Base-by-base conservation (phyloP, 2,329 filamentous ascomycete genomes). In the Fusarium sp. region DNA sequence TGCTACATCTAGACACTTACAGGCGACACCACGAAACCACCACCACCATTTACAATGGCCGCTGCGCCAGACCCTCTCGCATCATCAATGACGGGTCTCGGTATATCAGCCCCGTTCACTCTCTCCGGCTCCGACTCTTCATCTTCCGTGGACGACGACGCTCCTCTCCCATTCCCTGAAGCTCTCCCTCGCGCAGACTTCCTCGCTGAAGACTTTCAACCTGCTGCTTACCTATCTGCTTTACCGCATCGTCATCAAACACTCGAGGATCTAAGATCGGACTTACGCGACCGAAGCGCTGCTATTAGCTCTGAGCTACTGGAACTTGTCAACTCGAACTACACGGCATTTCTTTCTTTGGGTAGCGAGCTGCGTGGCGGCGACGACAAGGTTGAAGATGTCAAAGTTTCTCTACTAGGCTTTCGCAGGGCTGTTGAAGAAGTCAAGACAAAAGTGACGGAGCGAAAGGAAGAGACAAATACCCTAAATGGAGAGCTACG, bases 241-340 rank as follows among this genome's bases (percentile, higher is more conserved):
- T 86, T 97, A 2, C 88, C 89, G 20, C 90, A 96, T 76, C 91
- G 96, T 2, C 96, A 99, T 79, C 96, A 99, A 79, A 97, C 95
- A 1, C 92, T 99, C 47, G 94, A 97, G 77, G 96, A 99, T 78
- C 84, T 99, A 33, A 92, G 95, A 36, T 83, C 90, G 7, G 97
- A 99, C 75, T 85, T 99, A 16, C 90, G 94, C 44, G 88, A 94
- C 61, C 87, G 97, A 53, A 92, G 90, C 71, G 88, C 92, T 72
- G 86, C 91, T 20, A 90, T 99, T 65, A 92, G 90, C 74, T 88
- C 91, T 67, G 96, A 99, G 81, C 85, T 99, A 4, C 85, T 99
- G 18, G 95, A 97, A 80, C 88, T 99, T 9, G 96, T 99, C 70
- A 99, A 99, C 77, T 88, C 91, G 52, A 97, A 99, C 80, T 98